These are phyloP conservation scores for Paraphoma chrysanthemicola DNA, from an alignment of 2,329 filamentous ascomycete species.

Conservation along the genomic window DNA sequence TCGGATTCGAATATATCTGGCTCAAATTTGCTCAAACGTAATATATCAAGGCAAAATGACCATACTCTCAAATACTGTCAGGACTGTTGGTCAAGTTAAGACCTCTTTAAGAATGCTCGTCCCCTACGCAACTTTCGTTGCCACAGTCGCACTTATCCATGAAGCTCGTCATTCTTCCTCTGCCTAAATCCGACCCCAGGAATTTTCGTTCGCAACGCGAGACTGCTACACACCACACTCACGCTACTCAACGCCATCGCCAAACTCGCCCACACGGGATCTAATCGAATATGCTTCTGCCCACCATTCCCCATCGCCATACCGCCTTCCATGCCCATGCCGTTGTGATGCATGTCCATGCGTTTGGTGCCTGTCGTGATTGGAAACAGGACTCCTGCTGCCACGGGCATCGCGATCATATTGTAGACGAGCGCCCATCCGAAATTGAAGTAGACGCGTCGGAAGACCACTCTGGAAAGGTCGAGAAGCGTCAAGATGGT, in stretches of 20 bases:
- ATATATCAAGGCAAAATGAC: not conserved
- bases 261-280: slow-evolving; percentile 85
- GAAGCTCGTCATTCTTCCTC: slow-evolving; percentile 8
- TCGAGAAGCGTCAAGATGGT: slow-evolving; percentile 76
- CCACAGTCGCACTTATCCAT: not conserved
- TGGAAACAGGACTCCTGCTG: slow-evolving; percentile 79
- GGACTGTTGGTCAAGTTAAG: not conserved
- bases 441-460: slow-evolving; percentile 84
- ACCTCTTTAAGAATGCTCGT: not conserved
- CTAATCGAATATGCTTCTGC: slow-evolving; percentile 67
- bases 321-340: slow-evolving; percentile 36
- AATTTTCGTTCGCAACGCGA: slow-evolving; percentile 67
- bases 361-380: slow-evolving; percentile 54
- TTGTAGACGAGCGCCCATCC: slow-evolving; percentile 87
- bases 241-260: slow-evolving; percentile 94
- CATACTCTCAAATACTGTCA: too few species aligned
- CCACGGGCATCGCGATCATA: slow-evolving; percentile 76
- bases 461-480: slow-evolving; percentile 75
- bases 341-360: slow-evolving; percentile 52
- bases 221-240: slow-evolving; percentile 83
- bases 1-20: not conserved
- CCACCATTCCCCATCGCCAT: slow-evolving; percentile 47
- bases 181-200: slow-evolving; percentile 54
- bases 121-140: not conserved
- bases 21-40: not conserved